A percentile compares a stretch with the other conserved stretches of the same genome.
phyloP scores from a whole-genome alignment of 2,329 filamentous ascomycete genomes.

The Cercospora sp. region DNA sequence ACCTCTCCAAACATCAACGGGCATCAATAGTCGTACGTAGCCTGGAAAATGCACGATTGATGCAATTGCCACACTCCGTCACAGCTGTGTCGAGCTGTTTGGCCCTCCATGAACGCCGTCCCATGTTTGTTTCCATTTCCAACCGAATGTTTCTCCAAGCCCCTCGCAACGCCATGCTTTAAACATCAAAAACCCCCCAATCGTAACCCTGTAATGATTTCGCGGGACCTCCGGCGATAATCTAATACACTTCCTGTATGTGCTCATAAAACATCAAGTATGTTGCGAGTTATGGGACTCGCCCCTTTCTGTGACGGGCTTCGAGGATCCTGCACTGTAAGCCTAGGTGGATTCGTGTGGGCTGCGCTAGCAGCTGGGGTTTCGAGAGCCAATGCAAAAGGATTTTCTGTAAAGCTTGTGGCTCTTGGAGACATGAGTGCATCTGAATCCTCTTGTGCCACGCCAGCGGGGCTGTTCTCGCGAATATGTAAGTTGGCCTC shows the following conservation, averaged over 20 bases:
- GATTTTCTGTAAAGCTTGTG: slow-evolving; percentile 71
- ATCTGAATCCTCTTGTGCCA: slow-evolving; percentile 38
- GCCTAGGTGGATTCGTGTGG: slow-evolving; percentile 55
- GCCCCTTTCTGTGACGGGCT: slow-evolving; percentile 74
- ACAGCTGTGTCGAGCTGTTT: not conserved
- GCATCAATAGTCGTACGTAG: slow-evolving; percentile 15
- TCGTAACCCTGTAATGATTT: not conserved
- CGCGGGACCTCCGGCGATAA: slow-evolving; percentile 20
- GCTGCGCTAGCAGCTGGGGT: slow-evolving; percentile 34
- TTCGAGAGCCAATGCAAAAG: slow-evolving; percentile 51
- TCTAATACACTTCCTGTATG: slow-evolving; percentile 19
- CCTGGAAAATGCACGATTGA: slow-evolving; percentile 7
- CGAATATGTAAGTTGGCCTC: slow-evolving; percentile 31
- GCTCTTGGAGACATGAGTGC: slow-evolving; percentile 69
- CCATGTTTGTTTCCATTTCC: slow-evolving; percentile 4
- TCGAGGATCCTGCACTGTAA: slow-evolving; percentile 61
- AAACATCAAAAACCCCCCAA: not conserved
- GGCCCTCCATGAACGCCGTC: not conserved
- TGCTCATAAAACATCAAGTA: slow-evolving; percentile 70
- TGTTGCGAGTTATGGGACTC: slow-evolving; percentile 73
- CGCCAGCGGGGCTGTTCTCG: not conserved
- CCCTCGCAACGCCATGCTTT: slow-evolving; percentile 10
- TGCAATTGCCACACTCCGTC: not conserved
- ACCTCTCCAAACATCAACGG: slow-evolving; percentile 1
- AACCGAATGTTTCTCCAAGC: not conserved